These are phyloP conservation scores for Ustilago curta DNA, from an alignment of 1,284 basidiomycete genomes.

Conservation along the genomic window DNA sequence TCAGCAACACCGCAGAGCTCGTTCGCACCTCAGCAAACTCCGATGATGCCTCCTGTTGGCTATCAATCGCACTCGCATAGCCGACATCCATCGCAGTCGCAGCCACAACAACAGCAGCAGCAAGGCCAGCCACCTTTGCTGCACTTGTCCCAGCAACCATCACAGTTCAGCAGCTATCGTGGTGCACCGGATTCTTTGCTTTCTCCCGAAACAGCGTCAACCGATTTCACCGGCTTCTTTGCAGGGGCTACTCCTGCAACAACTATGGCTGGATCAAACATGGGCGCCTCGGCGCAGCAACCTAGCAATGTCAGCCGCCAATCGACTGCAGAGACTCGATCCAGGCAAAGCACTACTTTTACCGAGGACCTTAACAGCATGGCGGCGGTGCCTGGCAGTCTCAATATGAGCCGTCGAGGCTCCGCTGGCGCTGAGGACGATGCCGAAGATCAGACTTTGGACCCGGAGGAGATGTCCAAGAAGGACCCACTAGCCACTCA, in stretches of 20 bases:
- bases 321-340: slow-evolving; percentile 21
- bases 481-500: slow-evolving; percentile 92
- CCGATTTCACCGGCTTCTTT: slow-evolving; percentile 40
- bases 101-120: slow-evolving; percentile 21
- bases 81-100: slow-evolving; percentile 17
- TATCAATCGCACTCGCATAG: slow-evolving; percentile 14
- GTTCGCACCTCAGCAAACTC: slow-evolving; percentile 18
- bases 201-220: slow-evolving; percentile 29
- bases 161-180: slow-evolving; percentile 43
- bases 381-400: slow-evolving; percentile 21
- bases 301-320: slow-evolving; percentile 16
- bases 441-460: slow-evolving; percentile 43
- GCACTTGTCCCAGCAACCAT: slow-evolving; percentile 24
- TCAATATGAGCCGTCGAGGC: slow-evolving; percentile 52
- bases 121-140: slow-evolving; percentile 26
- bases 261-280: background rate
- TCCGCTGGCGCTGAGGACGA: slow-evolving; percentile 53
- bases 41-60: slow-evolving; percentile 19
- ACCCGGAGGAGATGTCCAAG: slow-evolving; percentile 70
- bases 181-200: slow-evolving; percentile 24
- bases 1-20: slow-evolving; percentile 20
- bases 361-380: slow-evolving; percentile 25
- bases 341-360: slow-evolving; percentile 31
- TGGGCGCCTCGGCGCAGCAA: slow-evolving; percentile 8
- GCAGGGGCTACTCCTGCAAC: slow-evolving; percentile 3